A percentile compares a stretch with the other conserved stretches of the same genome.
Conservation (phyloP, 129 eudicot species). For the Helichrysum umbraculigerum region DNA sequence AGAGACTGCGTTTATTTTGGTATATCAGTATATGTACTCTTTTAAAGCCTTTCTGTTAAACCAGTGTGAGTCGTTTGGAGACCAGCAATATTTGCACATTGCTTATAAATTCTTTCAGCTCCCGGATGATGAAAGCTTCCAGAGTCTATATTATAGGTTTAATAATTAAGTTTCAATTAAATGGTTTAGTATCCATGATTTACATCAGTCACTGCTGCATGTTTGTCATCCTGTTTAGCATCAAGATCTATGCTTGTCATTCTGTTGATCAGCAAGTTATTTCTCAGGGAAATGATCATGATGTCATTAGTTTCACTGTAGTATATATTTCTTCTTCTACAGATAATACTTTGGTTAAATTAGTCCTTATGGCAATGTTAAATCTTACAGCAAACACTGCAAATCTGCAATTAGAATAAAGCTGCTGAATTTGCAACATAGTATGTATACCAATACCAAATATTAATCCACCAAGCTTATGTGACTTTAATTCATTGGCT, state of each 20-base stretch:
- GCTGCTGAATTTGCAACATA: neutral
- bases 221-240: too few relatives aligned
- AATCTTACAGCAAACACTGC: neutral
- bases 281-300: neutral
- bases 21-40: too few relatives aligned
- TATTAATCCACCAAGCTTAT: neutral
- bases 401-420: neutral
- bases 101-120: neutral
- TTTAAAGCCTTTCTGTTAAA: neutral
- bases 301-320: neutral
- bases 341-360: too few relatives aligned
- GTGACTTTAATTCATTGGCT: neutral
- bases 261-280: neutral
- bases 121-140: neutral
- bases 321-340: neutral
- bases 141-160: neutral
- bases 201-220: too few relatives aligned
- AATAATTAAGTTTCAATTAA: neutral
- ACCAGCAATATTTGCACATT: neutral
- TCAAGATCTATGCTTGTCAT: too few relatives aligned
- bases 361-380: too few relatives aligned
- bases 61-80: neutral
- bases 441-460: neutral
- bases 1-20: too few relatives aligned
- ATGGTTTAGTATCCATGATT: neutral